Evolutionary conservation across 352 stramenopile genomes (phyloP), one percentile per base, ranked within the genome.

Genomic region (Phytophthora nicotianae): DNA sequence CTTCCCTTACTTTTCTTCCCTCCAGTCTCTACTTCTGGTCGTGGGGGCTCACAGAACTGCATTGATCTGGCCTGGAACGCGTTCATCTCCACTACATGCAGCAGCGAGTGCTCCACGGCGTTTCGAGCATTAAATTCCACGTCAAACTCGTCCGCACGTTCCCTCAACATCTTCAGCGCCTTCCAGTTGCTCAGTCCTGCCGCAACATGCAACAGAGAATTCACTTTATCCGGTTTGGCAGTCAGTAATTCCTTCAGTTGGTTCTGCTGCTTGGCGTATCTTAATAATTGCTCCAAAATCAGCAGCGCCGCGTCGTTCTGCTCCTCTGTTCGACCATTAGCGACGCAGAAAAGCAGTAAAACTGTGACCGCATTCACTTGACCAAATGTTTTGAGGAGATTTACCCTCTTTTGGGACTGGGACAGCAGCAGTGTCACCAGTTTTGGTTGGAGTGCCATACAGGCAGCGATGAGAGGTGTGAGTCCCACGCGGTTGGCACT

Each of bases 51-150:
- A 16, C 70, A 81, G 26, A 75, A 70, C 19, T 68, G 62, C 40
- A 84, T 68, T 21, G 71, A 81, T 17, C 79, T 74, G 7, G 63
- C 77, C 11, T 83, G 63, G 56, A 89, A 88, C 17, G 79, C 64
- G 45, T 90, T 90, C 33, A 73, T 58, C 49, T 89, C 80, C 14
- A 91, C 40, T 19, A 80, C 53, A n/a, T 70, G 62, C 24, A 91
- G 41, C 14, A 55, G 48, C 26, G 75, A 74, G 32, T 83, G 61
- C 7, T 78, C 76, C 2, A 49, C 38, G 1, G 64, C 64, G 50
- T 86, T 86, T 11, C 61, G 45, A 5, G 33, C 58, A 8, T 41
- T 24, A 17, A 68, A 63, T 20, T 65, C 46, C 24, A 81, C 42
- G 4, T 74, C 65, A 0, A 74, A 71, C 16, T 72, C 72, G 21